Conservation (phyloP, 305 asterid genomes). For the Caryopteris hybrid region DNA sequence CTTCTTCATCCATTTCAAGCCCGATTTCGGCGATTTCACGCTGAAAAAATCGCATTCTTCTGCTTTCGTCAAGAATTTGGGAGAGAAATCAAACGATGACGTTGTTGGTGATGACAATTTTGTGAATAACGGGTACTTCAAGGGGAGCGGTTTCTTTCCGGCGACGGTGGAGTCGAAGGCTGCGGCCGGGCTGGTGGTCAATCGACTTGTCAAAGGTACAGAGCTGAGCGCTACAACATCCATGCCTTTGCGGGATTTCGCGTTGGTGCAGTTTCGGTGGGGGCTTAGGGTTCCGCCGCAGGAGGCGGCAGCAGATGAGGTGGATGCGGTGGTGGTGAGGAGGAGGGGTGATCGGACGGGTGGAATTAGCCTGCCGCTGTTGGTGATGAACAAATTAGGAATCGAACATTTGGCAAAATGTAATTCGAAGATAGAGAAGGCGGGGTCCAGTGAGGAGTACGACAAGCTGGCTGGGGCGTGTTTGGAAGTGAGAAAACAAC, state of each 20-base stretch:
- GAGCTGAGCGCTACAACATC: slow-evolving; percentile 63
- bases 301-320: slow-evolving; percentile 30
- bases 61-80: slow-evolving; percentile 29
- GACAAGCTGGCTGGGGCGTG: slow-evolving; percentile 54
- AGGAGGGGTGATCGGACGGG: slow-evolving; percentile 26
- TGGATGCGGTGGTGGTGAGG: slow-evolving; percentile 47
- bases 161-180: slow-evolving; percentile 42
- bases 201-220: slow-evolving; percentile 41
- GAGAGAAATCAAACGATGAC: slow-evolving; percentile 24
- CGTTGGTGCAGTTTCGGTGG: slow-evolving; percentile 66
- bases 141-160: slow-evolving; percentile 35
- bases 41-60: slow-evolving; percentile 59
- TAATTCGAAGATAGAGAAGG: slow-evolving; percentile 24
- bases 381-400: slow-evolving; percentile 82
- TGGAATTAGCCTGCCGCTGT: slow-evolving; percentile 48
- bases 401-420: slow-evolving; percentile 55
- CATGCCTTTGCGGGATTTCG: slow-evolving; percentile 51
- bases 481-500: slow-evolving; percentile 70
- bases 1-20: slow-evolving; percentile 80
- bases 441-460: slow-evolving; percentile 23
- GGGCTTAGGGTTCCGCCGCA: slow-evolving; percentile 66
- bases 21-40: slow-evolving; percentile 74
- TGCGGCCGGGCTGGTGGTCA: slow-evolving; percentile 48
- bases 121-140: slow-evolving; percentile 33
- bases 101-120: slow-evolving; percentile 25